These are phyloP conservation scores for Ustilago esculenta DNA, from an alignment of 1,284 basidiomycete genomes.

Conservation along the genomic window DNA sequence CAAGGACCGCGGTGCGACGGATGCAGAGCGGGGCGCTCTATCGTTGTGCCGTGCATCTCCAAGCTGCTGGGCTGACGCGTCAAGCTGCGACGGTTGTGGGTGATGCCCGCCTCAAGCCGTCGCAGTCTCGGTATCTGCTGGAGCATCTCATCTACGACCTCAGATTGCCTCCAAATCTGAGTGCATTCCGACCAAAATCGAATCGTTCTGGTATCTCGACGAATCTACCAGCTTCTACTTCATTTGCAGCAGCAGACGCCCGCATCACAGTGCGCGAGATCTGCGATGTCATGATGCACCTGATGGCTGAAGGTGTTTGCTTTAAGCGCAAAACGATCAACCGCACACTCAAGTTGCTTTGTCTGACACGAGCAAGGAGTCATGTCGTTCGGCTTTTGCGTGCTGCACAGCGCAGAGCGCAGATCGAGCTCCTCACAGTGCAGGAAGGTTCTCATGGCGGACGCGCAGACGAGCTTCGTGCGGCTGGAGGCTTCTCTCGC, in stretches of 20 bases:
- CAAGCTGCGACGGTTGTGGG: conserved; percentile 23
- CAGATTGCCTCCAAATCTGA: conserved; percentile 1
- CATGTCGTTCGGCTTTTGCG: conserved; percentile 18
- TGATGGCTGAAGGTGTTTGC: conserved; percentile 21
- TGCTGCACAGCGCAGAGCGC: conserved; percentile 20
- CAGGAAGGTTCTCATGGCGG: not conserved
- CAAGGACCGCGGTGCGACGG: conserved; percentile 12
- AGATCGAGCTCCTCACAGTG: conserved; percentile 2
- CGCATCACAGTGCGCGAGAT: conserved; percentile 20
- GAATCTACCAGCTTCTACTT: not conserved
- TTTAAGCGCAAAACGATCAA: conserved; percentile 31
- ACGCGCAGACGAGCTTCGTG: conserved; percentile 1
- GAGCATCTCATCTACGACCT: conserved; percentile 29
- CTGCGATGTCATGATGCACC: conserved; percentile 22
- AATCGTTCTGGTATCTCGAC: not conserved
- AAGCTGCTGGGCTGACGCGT: conserved; percentile 12
- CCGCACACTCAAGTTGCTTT: conserved; percentile 24
- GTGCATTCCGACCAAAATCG: not conserved
- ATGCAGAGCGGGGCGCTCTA: conserved; percentile 33
- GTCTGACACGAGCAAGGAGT: conserved; percentile 14
- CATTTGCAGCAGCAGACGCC: conserved; percentile 17
- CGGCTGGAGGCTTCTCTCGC: conserved; percentile 26
- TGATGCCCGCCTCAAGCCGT: conserved; percentile 41
- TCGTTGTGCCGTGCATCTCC: conserved; percentile 17
- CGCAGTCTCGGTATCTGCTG: conserved; percentile 44